Percentiles rank a stretch among this genome's conserved stretches.
Conservation (phyloP, 1,284 basidiomycete genomes). For the Cystobasidium sp. region DNA sequence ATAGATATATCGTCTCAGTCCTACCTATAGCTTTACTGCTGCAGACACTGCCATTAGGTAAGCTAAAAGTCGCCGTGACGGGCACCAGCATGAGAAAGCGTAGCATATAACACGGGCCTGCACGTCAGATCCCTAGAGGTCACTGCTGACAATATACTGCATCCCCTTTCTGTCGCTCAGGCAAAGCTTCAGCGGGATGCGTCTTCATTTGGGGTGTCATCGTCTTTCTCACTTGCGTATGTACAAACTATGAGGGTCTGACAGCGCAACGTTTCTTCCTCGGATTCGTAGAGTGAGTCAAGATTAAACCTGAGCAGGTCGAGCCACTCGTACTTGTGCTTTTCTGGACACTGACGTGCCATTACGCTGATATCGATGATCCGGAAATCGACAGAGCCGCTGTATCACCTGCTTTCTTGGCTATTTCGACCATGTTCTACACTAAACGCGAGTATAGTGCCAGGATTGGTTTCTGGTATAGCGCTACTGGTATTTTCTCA, state of each 20-base stretch:
- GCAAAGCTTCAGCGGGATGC: constrained; percentile 7
- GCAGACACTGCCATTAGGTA: constrained; percentile 8
- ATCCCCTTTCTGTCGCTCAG: not conserved
- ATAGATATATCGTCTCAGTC: constrained; percentile 1
- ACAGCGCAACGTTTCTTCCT: constrained; percentile 11
- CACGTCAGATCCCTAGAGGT: too few species aligned
- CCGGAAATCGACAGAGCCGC: not conserved
- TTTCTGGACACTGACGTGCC: too few species aligned
- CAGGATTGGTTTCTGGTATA: constrained; percentile 4
- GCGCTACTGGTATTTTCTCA: constrained; percentile 5
- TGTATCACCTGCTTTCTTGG: constrained; percentile 4
- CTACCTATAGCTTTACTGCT: not conserved
- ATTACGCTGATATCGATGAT: too few species aligned
- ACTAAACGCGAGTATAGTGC: constrained; percentile 4
- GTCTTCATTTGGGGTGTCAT: constrained; percentile 7
- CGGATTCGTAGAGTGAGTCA: not conserved
- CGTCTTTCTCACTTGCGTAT: constrained; percentile 3
- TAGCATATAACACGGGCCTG: too few species aligned
- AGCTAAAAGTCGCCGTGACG: not conserved
- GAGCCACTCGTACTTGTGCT: too few species aligned
- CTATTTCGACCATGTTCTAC: constrained; percentile 10
- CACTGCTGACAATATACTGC: not conserved
- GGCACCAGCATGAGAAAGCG: too few species aligned
- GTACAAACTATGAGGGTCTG: constrained; percentile 4
- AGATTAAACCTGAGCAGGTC: not conserved